phyloP scores from a whole-genome alignment of 345 rosid species.

The Linum tenue region DNA sequence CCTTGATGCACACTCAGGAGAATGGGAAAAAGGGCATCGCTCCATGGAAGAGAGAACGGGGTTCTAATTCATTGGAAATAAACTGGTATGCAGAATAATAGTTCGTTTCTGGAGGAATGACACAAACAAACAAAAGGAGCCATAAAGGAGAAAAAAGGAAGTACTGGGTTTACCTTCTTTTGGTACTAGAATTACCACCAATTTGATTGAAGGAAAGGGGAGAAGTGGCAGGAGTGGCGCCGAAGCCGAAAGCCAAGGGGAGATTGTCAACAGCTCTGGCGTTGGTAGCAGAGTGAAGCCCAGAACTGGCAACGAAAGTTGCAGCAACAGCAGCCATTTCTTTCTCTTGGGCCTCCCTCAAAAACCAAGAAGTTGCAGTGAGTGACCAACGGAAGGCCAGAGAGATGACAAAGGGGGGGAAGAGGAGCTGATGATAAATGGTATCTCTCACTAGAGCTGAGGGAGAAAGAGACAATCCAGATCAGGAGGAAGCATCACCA shows the following conservation, averaged over 20 bases:
- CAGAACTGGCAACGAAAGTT: constrained; percentile 20
- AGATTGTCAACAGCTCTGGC: constrained; percentile 17
- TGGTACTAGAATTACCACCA: neutral
- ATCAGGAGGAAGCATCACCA: neutral
- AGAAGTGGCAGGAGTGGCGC: constrained; percentile 10
- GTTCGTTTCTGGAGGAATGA: neutral
- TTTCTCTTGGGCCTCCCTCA: neutral
- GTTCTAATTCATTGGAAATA: neutral
- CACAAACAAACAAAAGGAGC: neutral
- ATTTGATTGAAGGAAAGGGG: constrained; percentile 13
- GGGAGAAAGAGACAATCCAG: no score
- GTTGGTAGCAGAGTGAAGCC: constrained; percentile 14
- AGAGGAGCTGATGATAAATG: no score
- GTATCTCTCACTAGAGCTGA: no score
- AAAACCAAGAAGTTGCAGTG: neutral
- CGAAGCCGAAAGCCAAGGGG: constrained; percentile 11
- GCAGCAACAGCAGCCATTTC: constrained; percentile 44
- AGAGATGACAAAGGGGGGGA: neutral
- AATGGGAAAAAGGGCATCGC: neutral
- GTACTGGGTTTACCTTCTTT: constrained; percentile 24
- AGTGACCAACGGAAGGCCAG: neutral
- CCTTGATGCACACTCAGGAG: neutral
- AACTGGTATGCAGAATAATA: neutral
- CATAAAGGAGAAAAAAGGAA: neutral
- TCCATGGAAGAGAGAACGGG: neutral